phyloP scores from a whole-genome alignment of 176 grass and related monocot species.

The Aegilops umbellulata region DNA sequence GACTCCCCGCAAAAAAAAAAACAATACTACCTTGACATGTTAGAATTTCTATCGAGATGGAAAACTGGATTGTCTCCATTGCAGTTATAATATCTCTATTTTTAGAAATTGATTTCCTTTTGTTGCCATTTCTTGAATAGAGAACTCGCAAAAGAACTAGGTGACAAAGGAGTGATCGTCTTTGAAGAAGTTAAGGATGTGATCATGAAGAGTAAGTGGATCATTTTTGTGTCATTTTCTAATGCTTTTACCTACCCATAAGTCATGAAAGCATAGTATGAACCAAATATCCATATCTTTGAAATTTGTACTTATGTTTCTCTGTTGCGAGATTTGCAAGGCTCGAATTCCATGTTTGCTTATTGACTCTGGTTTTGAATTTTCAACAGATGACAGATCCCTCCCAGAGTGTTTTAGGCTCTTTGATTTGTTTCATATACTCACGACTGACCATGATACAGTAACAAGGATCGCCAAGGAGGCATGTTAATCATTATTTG shows the following conservation, averaged over 20 bases:
- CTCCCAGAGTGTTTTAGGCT: constrained; percentile 81
- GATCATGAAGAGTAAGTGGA: constrained; percentile 79
- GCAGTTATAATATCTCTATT: neutral
- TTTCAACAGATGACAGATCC: constrained; percentile 71
- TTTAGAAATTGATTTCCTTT: constrained; percentile 4
- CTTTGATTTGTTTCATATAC: constrained; percentile 88
- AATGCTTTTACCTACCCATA: neutral
- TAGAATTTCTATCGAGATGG: neutral
- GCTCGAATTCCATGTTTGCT: neutral
- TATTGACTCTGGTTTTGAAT: neutral
- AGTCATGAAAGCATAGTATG: neutral
- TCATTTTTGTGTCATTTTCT: neutral
- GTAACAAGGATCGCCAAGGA: constrained; percentile 91
- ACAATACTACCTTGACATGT: neutral
- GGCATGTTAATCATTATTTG: constrained; percentile 35
- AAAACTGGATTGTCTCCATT: neutral
- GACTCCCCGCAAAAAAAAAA: neutral
- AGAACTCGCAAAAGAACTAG: constrained; percentile 78
- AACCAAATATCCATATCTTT: neutral
- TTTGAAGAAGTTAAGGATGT: constrained; percentile 79
- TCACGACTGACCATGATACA: constrained; percentile 86
- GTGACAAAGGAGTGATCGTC: constrained; percentile 66
- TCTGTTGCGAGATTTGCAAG: neutral
- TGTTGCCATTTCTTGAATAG: constrained; percentile 46
- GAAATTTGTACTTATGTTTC: neutral